Percentiles rank a stretch among this genome's conserved stretches.
These are phyloP conservation scores for Marasmius tenuissimus DNA, from an alignment of 1,284 basidiomycete species.

Conservation along the genomic window DNA sequence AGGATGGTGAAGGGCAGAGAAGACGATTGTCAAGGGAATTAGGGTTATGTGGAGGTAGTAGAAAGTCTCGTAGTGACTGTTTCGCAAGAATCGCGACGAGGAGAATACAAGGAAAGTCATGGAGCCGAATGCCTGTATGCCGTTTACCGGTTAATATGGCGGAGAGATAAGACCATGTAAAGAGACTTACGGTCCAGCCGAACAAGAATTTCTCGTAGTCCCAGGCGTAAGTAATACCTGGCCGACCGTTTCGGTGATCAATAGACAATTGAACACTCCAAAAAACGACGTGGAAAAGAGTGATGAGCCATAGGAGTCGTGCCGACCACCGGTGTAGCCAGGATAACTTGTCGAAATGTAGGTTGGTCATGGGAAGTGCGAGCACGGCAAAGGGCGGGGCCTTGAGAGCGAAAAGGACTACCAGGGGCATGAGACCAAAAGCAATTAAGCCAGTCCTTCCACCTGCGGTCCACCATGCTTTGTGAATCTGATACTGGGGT, in stretches of 20 bases:
- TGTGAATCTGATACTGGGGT: slow-evolving; percentile 64
- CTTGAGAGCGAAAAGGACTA: slow-evolving; percentile 79
- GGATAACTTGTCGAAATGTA: slow-evolving; percentile 78
- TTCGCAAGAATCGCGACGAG: slow-evolving; percentile 66
- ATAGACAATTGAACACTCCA: slow-evolving; percentile 75
- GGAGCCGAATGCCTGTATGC: slow-evolving; percentile 60
- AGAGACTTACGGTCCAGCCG: slow-evolving; percentile 65
- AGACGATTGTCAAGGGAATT: slow-evolving; percentile 60
- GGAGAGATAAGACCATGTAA: slow-evolving; percentile 5
- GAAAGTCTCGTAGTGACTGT: slow-evolving; percentile 75
- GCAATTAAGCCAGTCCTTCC: slow-evolving; percentile 76
- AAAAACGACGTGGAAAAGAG: slow-evolving; percentile 65
- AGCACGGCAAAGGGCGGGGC: slow-evolving; percentile 81
- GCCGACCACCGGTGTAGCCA: slow-evolving; percentile 76
- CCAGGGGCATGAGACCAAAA: slow-evolving; percentile 78
- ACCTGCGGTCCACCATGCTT: slow-evolving; percentile 79
- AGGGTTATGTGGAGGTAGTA: slow-evolving; percentile 72
- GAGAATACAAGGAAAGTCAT: slow-evolving; percentile 69
- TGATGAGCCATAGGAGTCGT: slow-evolving; percentile 72
- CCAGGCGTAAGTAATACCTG: slow-evolving; percentile 66
- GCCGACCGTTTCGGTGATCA: slow-evolving; percentile 51
- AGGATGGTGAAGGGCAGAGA: slow-evolving; percentile 70
- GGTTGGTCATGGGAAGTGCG: slow-evolving; percentile 66
- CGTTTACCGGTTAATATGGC: slow-evolving; percentile 3
- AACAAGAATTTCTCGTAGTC: slow-evolving; percentile 72